Conservation (phyloP, 75 land plant genomes). For the Sequoia sempervirens region DNA sequence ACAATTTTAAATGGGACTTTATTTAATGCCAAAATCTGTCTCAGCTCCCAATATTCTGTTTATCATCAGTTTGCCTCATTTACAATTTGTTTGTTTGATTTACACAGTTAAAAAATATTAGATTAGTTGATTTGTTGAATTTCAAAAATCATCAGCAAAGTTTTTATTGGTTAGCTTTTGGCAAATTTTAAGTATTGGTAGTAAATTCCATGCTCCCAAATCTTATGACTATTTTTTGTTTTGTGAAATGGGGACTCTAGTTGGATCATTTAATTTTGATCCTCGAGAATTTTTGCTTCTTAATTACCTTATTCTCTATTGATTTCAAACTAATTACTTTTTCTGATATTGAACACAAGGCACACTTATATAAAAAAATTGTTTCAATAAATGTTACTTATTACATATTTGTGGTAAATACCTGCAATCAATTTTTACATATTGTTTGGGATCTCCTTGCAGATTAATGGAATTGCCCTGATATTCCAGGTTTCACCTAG, state of each 20-base stretch:
- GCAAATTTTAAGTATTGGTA: neutral
- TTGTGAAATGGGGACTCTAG: neutral
- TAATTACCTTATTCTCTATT: neutral
- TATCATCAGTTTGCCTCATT: neutral
- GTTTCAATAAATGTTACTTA: neutral
- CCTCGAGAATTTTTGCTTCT: no score
- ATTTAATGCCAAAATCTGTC: neutral
- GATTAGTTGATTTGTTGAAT: no score
- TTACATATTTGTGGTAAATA: neutral
- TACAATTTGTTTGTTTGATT: neutral
- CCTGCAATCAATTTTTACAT: slow-evolving; percentile 47
- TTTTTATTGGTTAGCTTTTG: no score
- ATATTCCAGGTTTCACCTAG: no score
- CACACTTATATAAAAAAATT: neutral
- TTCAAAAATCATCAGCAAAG: no score
- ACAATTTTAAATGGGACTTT: neutral
- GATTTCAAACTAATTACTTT: neutral
- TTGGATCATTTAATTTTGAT: neutral
- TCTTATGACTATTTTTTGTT: neutral
- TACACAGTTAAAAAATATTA: neutral
- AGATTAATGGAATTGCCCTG: no score
- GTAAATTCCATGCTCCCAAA: neutral
- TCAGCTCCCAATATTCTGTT: neutral
- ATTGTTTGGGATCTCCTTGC: no score
- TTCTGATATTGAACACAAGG: neutral